Conservation (phyloP, 305 asterid genomes). For the Striga hermonthica region DNA sequence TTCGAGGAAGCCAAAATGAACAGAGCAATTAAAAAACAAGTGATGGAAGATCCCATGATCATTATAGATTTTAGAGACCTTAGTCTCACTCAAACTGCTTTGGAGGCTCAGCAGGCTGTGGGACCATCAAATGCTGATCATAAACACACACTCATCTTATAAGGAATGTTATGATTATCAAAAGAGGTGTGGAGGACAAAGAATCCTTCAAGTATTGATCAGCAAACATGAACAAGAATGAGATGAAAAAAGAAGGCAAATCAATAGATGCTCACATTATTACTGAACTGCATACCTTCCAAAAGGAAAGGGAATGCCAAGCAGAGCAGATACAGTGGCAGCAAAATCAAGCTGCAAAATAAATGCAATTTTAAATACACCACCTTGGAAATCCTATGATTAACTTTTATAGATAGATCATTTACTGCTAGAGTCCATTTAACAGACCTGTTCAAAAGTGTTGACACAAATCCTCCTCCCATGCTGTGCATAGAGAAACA, state of each 20-base stretch:
- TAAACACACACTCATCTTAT: no score
- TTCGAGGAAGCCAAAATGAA: background rate
- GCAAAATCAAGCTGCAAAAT: constrained; percentile 86
- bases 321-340: constrained; percentile 79
- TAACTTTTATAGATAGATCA: constrained; percentile 29
- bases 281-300: constrained; percentile 70
- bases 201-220: no score
- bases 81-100: no score
- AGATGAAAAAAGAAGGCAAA: constrained; percentile 1
- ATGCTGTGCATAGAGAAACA: constrained; percentile 50
- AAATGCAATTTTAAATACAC: constrained; percentile 31
- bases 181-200: no score
- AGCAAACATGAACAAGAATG: background rate
- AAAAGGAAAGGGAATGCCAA: constrained; percentile 91
- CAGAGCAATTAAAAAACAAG: background rate
- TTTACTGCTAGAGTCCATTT: constrained; percentile 24
- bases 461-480: constrained; percentile 57
- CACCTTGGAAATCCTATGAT: constrained; percentile 23
- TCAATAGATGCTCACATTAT: constrained; percentile 13
- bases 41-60: background rate
- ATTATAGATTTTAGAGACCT: background rate
- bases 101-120: no score
- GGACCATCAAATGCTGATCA: no score
- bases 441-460: constrained; percentile 74
- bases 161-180: no score